Percentiles rank a stretch among this genome's conserved stretches.
These are phyloP conservation scores for Trifolium pratense DNA, from an alignment of 306 rosid genomes.

Conservation along the genomic window DNA sequence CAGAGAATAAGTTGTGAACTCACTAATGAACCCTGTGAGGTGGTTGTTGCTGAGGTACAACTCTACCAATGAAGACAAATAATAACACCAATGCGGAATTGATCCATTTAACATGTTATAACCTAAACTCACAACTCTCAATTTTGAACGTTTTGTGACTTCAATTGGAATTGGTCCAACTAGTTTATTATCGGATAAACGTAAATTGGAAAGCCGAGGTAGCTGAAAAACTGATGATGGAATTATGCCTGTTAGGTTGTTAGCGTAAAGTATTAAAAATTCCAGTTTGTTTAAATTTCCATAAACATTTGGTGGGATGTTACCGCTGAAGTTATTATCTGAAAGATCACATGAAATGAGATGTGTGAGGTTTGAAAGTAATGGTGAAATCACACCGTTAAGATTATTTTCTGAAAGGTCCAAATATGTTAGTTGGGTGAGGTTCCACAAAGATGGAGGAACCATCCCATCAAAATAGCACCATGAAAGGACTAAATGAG, in stretches of 20 bases:
- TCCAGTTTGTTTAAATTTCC: not conserved
- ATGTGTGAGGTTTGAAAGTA: too few species aligned
- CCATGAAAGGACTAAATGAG: fast-evolving
- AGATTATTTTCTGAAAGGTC: not conserved
- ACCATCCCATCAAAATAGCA: not conserved
- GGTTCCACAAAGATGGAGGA: conserved; percentile 34
- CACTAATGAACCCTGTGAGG: not conserved
- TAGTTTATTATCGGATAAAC: not conserved
- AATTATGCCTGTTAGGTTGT: not conserved
- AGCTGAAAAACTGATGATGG: conserved; percentile 28
- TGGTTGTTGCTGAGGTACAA: not conserved
- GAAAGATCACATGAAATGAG: too few species aligned
- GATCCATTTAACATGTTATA: not conserved
- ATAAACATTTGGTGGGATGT: not conserved
- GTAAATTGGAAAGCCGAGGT: not conserved
- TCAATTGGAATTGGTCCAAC: not conserved
- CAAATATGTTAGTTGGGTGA: conserved; percentile 9
- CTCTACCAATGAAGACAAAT: not conserved
- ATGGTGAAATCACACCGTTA: conserved; percentile 13
- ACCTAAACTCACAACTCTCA: not conserved
- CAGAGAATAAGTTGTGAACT: not conserved
- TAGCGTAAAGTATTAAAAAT: fast-evolving
- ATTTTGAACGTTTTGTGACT: not conserved
- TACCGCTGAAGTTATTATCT: too few species aligned
- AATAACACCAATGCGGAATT: not conserved